Conservation (phyloP, 2,329 filamentous ascomycete species). For the Colletotrichum scovillei region DNA sequence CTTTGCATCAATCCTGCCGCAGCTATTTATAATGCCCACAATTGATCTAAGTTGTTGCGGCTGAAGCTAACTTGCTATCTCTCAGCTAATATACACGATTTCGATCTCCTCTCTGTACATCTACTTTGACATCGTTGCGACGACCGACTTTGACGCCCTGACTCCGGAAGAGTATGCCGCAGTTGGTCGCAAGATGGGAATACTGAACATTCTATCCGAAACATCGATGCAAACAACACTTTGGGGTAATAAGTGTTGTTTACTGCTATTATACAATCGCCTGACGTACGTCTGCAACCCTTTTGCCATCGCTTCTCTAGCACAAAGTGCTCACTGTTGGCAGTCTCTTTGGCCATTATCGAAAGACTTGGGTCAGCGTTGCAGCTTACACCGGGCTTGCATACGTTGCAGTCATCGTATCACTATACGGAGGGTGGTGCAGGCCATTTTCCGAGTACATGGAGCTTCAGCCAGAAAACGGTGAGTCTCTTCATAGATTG, state of each 20-base stretch:
- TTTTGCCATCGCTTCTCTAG: neutral
- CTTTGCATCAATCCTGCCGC: neutral
- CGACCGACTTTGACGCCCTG: conserved; percentile 5
- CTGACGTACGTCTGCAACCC: conserved; percentile 6
- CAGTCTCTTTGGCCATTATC: conserved; percentile 22
- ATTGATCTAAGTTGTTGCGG: too few species aligned
- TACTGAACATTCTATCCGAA: conserved; percentile 23
- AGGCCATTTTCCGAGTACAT: conserved; percentile 30
- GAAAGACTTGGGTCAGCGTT: conserved; percentile 8
- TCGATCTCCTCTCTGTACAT: conserved; percentile 5
- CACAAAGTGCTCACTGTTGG: neutral
- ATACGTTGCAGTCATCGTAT: conserved; percentile 26
- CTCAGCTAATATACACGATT: conserved; percentile 15
- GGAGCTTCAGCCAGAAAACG: conserved; percentile 9
- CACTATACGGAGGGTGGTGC: conserved; percentile 31
- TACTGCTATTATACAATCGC: conserved; percentile 25
- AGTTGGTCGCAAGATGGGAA: conserved; percentile 12
- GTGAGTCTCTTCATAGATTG: neutral
- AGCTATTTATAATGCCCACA: too few species aligned
- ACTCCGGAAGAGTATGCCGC: neutral
- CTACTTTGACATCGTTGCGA: conserved; percentile 12
- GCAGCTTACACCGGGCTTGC: conserved; percentile 11
- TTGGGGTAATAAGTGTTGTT: conserved; percentile 33
- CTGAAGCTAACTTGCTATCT: too few species aligned
- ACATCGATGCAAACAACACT: conserved; percentile 32